Evolutionary conservation across 805 yeast species (phyloP), one percentile per base, ranked within the genome.

Genomic region (Wickerhamomyces silvicola): DNA sequence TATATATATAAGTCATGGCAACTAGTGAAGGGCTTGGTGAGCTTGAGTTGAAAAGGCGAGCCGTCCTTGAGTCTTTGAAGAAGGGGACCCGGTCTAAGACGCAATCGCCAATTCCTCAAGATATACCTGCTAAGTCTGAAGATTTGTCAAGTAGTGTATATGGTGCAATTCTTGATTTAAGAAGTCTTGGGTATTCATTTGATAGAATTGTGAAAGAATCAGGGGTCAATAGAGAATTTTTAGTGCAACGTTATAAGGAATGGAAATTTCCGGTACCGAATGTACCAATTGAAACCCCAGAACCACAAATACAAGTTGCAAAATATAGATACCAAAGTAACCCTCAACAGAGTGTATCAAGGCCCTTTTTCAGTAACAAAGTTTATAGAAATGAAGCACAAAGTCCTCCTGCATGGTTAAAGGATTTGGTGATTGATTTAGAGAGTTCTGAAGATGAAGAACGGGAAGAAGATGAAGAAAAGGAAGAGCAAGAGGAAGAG

Each of bases 11-110:
- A n/a, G n/a, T n/a, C n/a, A n/a, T n/a, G n/a, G n/a, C n/a, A n/a
- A n/a, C n/a, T n/a, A n/a, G n/a, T n/a, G n/a, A n/a, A n/a, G n/a
- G n/a, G n/a, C n/a, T n/a, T n/a, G n/a, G n/a, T n/a, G 48, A 45
- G 17, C 19, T 49, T 10, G 48, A 43, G 35, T 32, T 38, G 21
- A 47, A 42, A 37, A 34, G 51, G 13, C 42, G 24, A 18, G 54
- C 54, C 8, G 50, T 47, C n/a, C 37, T 49, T 6, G 48, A 36
- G 2, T 49, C 54, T 1, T 30, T 49, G 35, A 41, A 37, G 35
- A 41, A 34, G 19, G 28, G 36, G 35, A 6, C 15, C 18, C 20
- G 29, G 7, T 27, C 26, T 4, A 32, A 14, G 14, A 27, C 34
- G 10, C 35, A 31, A 15, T 30, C 37, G 11, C 35, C 33, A 4